Conservation (phyloP, 306 rosid species). For the Carpinus viminea region DNA sequence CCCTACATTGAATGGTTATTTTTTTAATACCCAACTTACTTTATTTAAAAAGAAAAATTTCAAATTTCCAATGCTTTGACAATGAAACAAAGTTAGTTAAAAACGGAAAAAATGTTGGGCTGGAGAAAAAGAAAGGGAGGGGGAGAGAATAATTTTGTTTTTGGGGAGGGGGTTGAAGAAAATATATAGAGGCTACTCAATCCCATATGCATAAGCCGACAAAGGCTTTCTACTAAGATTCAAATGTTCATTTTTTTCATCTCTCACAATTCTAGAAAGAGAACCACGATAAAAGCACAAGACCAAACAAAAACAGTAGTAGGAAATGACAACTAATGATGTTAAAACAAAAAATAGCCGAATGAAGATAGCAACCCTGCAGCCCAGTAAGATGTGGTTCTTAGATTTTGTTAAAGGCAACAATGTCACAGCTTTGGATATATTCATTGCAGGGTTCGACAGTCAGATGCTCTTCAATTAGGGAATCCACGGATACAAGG, state of each 20-base stretch:
- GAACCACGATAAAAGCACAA: slow-evolving; percentile 31
- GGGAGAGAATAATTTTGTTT: no score
- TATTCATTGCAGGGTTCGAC: slow-evolving; percentile 67
- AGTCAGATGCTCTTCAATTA: slow-evolving; percentile 73
- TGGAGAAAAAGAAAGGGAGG: no score
- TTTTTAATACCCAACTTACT: no score
- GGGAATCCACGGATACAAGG: slow-evolving; percentile 77
- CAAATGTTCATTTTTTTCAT: slow-evolving; percentile 20
- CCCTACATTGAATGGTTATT: no score
- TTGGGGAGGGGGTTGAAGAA: no score
- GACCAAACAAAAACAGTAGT: slow-evolving; percentile 7
- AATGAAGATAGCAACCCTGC: slow-evolving; percentile 42
- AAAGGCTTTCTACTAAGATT: not conserved
- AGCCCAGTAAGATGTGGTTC: slow-evolving; percentile 12
- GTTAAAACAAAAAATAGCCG: slow-evolving; percentile 23
- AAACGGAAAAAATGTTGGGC: no score
- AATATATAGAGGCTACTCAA: not conserved
- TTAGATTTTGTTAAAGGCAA: slow-evolving; percentile 91
- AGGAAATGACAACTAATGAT: slow-evolving; percentile 3
- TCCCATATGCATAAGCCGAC: not conserved
- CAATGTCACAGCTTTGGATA: slow-evolving; percentile 93
- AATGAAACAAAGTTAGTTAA: no score
- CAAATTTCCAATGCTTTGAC: no score
- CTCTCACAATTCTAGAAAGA: slow-evolving; percentile 31
- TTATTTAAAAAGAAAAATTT: no score